Evolutionary conservation across 1,284 basidiomycete species (phyloP).

Genomic region (Agaricales sp.): DNA sequence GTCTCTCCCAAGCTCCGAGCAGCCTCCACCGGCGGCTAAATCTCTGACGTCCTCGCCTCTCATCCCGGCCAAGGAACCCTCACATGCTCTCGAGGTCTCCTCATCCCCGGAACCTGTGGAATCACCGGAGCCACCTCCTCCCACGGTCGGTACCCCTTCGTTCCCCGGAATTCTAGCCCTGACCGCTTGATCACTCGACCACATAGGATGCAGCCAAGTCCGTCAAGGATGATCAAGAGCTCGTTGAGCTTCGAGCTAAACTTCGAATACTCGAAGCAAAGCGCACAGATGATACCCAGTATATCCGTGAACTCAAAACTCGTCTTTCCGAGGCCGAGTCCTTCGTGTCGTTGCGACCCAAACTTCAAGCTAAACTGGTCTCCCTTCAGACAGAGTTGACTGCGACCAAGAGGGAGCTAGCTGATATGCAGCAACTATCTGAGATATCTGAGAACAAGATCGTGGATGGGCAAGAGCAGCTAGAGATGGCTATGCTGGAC

Average conservation of each 20-base stretch:
- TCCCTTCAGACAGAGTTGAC: constrained; percentile 72
- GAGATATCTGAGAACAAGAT: constrained; percentile 49
- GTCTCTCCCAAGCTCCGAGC: constrained; percentile 20
- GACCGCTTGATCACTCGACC: constrained; percentile 10
- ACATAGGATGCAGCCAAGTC: constrained; percentile 13
- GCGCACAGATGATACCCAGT: constrained; percentile 78
- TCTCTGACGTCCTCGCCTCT: not conserved
- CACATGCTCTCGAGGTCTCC: not conserved
- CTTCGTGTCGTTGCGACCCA: constrained; percentile 79
- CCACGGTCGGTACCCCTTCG: not conserved
- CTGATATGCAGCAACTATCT: constrained; percentile 45
- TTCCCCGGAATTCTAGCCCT: not conserved
- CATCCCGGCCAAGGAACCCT: not conserved
- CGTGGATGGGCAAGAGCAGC: constrained; percentile 73
- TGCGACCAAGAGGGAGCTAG: constrained; percentile 27
- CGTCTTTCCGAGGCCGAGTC: constrained; percentile 76
- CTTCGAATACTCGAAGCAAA: constrained; percentile 80
- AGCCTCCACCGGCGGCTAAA: constrained; percentile 9
- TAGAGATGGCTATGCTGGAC: constrained; percentile 93
- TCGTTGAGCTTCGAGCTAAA: constrained; percentile 79
- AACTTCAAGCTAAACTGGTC: constrained; percentile 81
- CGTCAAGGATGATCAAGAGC: constrained; percentile 40
- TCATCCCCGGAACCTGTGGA: not conserved
- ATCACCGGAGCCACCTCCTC: not conserved
- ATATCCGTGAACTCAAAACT: constrained; percentile 78